Evolutionary conservation across 1,284 basidiomycete species (phyloP), one percentile per base, ranked within the genome.

Genomic region (Austropuccinia psidii): DNA sequence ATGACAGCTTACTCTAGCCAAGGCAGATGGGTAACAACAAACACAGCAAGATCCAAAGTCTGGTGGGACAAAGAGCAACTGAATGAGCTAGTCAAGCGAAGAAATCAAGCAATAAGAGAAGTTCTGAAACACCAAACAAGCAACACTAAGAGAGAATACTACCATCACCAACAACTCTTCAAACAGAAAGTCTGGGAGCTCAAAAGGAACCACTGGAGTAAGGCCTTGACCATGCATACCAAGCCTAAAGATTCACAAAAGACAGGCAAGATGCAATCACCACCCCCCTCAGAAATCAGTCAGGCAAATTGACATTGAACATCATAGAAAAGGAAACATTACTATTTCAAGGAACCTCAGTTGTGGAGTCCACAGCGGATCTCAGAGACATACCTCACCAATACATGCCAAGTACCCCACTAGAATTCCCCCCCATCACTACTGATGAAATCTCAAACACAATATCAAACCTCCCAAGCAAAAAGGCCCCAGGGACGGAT

Each of bases 401-500:
- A 45, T 45, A 11, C 11, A n/a, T 11, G 11, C 43, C 19, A 19
- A 4, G 33, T 3, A 3, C 7, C n/a, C n/a, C n/a, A n/a, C n/a
- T n/a, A n/a, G n/a, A n/a, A n/a, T n/a, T n/a, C n/a, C n/a, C n/a
- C n/a, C n/a, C n/a, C 4, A n/a, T 64, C 24, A 64, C 61, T 1
- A 9, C 9, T 29, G 66, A 54, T 19, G 54, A 69, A 35, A 19
- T 47, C 1, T 31, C 19, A 15, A 29, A 24, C n/a, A 39, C 60
- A 13, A 45, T 62, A 2, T 4, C 6, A 1, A 33, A 21, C 1
- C 66, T 68, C 2, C 35, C 66, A 27, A 49, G 37, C 31, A 43
- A 57, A 43, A 68, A 68, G 35, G 65, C 65, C 2, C n/a, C 24
- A 37, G 49, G 65, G 17, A 33, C 41, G 4, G 54, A 69, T n/a